phyloP scores from a whole-genome alignment of 208 protist species.

The Crithidia expoeki region DNA sequence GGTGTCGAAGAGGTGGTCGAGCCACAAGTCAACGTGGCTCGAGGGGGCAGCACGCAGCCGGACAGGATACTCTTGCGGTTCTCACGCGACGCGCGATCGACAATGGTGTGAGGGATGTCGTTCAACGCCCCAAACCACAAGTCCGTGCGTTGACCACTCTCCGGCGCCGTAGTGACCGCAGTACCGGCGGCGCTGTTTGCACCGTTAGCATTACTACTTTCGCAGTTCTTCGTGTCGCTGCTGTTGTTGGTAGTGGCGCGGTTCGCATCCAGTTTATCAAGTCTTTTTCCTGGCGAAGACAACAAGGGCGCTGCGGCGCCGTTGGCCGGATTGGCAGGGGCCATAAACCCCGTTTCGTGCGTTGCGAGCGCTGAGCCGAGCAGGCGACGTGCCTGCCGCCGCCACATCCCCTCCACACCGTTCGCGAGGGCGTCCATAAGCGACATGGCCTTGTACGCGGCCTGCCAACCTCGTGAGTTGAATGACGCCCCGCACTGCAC shows the following conservation, averaged over 20 bases:
- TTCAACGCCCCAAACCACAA: slow-evolving; percentile 77
- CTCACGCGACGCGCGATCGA: slow-evolving; percentile 36
- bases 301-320: not conserved
- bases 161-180: not conserved
- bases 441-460: slow-evolving; percentile 72
- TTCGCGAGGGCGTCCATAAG: slow-evolving; percentile 81
- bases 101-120: slow-evolving; percentile 53
- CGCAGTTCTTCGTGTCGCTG: too few species aligned
- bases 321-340: not conserved
- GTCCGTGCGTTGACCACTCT: slow-evolving; percentile 36
- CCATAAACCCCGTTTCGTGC: slow-evolving; percentile 16
- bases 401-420: slow-evolving; percentile 78
- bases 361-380: slow-evolving; percentile 8
- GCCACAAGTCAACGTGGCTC: slow-evolving; percentile 74
- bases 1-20: slow-evolving; percentile 83
- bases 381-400: slow-evolving; percentile 41
- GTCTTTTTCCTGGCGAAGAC: not conserved
- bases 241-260: not conserved
- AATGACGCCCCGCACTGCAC: slow-evolving; percentile 64
- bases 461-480: slow-evolving; percentile 63
- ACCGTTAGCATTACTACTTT: not conserved
- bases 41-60: slow-evolving; percentile 40
- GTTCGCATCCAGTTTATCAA: not conserved
- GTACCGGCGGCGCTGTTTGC: slow-evolving; percentile 7
- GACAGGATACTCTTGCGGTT: slow-evolving; percentile 54